Evolutionary conservation across 345 rosid genomes (phyloP), one percentile per base, ranked within the genome.

Genomic region (Aquilaria malaccensis): DNA sequence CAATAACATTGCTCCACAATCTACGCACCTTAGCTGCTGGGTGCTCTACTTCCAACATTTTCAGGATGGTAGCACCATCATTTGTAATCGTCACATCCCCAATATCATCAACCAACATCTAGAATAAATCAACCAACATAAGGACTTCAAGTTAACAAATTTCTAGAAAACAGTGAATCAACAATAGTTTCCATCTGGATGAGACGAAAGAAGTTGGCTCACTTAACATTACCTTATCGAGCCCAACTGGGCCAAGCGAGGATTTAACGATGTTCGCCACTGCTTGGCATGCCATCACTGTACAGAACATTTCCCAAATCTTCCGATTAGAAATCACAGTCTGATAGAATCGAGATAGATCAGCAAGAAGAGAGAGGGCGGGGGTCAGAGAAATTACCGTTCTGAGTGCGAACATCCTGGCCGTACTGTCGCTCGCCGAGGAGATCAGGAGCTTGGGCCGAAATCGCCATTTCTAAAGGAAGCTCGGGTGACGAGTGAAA

Each of bases 81-180:
- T 91, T 86, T 7, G 99, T 94, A 54, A 94, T 91, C 11, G 95
- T 88, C 33, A 91, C 95, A 61, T 95, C 99, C 58, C 99, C 93
- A 60, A 88, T 86, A 72, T 94, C 97, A 81, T 94, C 97, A 52
- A 94, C 99, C 50, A 91, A 77, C 99, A 91, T 91, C 99, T 94
- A 64, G 22, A 69, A 68, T 33, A 2, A 55, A 67, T 45, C 51
- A 55, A 47, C 10, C 33, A 30, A 56, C 15, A 63, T 65, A 67
- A 13, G 55, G 45, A 14, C 9, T 30, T 10, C 41, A 52, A 32
- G 10, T 55, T 30, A 55, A 22, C 63, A n/a, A 51, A 2, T 37
- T 37, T 37, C 43, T 37, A 37, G 5, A 37, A 37, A 37, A 37
- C 43, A 37, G 22, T 22, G 22, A 22, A 22, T 22, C 22, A 22